A percentile compares a stretch with the other conserved stretches of the same genome.
Evolutionary conservation across 805 yeast species (phyloP).

Genomic region (Kockiozyma suomiensis): DNA sequence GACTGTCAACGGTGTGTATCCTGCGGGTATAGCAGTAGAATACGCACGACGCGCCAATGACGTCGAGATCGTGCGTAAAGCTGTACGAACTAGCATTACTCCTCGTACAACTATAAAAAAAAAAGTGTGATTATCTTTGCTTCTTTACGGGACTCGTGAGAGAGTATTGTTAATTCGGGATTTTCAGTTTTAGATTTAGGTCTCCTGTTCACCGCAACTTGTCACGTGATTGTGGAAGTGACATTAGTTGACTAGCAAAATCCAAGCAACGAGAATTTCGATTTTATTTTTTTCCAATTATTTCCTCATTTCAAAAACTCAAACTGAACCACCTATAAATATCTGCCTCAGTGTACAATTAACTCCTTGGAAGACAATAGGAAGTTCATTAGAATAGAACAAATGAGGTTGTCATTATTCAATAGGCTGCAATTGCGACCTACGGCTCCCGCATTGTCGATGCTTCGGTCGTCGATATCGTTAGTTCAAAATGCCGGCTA

Average conservation of each 20-base stretch:
- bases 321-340: no score
- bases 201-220: not conserved
- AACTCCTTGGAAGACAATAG: no score
- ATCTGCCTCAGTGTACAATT: no score
- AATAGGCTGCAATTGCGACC: not conserved
- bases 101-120: no score
- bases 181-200: no score
- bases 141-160: no score
- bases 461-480: slow-evolving; percentile 2
- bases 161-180: no score
- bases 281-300: not conserved
- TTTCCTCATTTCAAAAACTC: no score
- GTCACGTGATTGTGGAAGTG: not conserved
- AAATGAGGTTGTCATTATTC: not conserved
- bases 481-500: slow-evolving; percentile 17
- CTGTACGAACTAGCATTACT: not conserved
- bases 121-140: no score
- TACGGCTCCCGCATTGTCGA: not conserved
- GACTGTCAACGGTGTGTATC: slow-evolving; percentile 65
- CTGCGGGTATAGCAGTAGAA: not conserved
- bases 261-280: no score
- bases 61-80: not conserved
- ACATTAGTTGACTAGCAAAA: not conserved
- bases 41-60: slow-evolving; percentile 5
- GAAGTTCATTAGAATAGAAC: not conserved